Percentiles rank a stretch among this genome's conserved stretches.
These are phyloP conservation scores for Aethionema arabicum DNA, from an alignment of 345 rosid genomes.

Conservation along the genomic window DNA sequence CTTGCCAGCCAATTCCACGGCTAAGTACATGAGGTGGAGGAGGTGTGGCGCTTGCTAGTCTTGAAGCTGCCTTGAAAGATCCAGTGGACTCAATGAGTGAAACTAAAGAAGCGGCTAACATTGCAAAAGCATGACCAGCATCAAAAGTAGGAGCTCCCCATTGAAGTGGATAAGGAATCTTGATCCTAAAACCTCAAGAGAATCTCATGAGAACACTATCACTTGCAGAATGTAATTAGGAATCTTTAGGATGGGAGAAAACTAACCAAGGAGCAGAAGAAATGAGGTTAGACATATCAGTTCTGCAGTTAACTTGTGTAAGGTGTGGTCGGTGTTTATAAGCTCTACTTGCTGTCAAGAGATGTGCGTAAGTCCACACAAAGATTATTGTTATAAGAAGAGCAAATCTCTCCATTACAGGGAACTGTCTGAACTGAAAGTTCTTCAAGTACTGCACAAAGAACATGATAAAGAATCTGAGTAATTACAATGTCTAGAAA, in stretches of 20 bases:
- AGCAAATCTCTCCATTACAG: constrained; percentile 84
- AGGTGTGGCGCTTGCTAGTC: constrained; percentile 97
- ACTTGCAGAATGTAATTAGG: neutral
- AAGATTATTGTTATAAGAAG: constrained; percentile 70
- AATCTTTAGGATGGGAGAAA: neutral
- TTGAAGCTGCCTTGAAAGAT: constrained; percentile 93
- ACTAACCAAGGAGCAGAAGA: constrained; percentile 98
- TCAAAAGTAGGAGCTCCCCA: constrained; percentile 99
- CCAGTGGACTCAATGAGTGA: constrained; percentile 96
- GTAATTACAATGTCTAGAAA: neutral
- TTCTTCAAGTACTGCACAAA: constrained; percentile 76
- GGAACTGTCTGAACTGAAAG: constrained; percentile 59
- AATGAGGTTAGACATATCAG: constrained; percentile 93
- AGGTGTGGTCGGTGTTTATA: constrained; percentile 78
- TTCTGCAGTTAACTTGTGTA: constrained; percentile 85
- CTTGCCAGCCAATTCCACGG: constrained; percentile 99
- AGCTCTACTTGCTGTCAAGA: constrained; percentile 95
- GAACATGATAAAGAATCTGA: constrained; percentile 20
- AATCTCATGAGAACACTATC: constrained; percentile 4
- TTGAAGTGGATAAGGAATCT: constrained; percentile 95
- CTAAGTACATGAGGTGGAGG: constrained; percentile 99
- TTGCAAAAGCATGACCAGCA: constrained; percentile 96
- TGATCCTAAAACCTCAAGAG: constrained; percentile 55
- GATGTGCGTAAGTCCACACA: constrained; percentile 96
- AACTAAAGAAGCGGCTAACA: constrained; percentile 97